Percentiles rank a stretch among this genome's conserved stretches.
Evolutionary conservation across 139 green algal genomes (phyloP).

Genomic region (Ettlia oleoabundans): DNA sequence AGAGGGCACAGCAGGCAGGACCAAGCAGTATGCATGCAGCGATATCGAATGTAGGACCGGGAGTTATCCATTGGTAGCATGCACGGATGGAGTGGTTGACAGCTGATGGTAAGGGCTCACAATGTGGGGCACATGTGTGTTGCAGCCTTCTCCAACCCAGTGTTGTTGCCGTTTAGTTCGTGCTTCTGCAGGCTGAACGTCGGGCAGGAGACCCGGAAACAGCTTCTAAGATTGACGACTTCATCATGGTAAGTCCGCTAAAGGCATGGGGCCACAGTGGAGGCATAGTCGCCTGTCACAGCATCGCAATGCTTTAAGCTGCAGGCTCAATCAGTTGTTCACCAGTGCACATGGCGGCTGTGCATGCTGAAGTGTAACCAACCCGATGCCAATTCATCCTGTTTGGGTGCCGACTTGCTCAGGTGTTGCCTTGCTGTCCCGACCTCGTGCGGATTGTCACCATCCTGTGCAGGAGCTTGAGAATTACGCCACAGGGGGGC

Average conservation of each 20-base stretch:
- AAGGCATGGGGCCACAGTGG: too few species aligned
- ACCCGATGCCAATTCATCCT: too few species aligned
- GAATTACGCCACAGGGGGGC: constrained; percentile 42
- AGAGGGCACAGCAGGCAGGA: neutral
- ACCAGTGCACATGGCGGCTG: neutral
- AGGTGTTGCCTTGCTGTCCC: too few species aligned
- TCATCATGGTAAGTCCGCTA: constrained; percentile 32
- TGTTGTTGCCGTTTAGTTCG: too few species aligned
- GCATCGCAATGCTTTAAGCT: too few species aligned
- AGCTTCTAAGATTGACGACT: constrained; percentile 23
- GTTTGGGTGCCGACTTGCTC: too few species aligned
- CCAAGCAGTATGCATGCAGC: neutral
- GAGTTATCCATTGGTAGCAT: too few species aligned
- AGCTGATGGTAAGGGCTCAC: too few species aligned
- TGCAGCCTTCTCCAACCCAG: neutral
- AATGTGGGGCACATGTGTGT: neutral
- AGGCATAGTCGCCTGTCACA: too few species aligned
- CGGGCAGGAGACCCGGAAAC: constrained; percentile 9
- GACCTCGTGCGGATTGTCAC: too few species aligned
- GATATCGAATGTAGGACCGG: too few species aligned
- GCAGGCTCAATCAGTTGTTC: neutral
- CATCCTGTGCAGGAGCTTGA: constrained; percentile 61
- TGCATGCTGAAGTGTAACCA: neutral
- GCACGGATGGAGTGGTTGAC: too few species aligned
- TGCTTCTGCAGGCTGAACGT: constrained; percentile 12